phyloP scores from a whole-genome alignment of 768 basidiomycete species.

The Leccinum rimulosum region DNA sequence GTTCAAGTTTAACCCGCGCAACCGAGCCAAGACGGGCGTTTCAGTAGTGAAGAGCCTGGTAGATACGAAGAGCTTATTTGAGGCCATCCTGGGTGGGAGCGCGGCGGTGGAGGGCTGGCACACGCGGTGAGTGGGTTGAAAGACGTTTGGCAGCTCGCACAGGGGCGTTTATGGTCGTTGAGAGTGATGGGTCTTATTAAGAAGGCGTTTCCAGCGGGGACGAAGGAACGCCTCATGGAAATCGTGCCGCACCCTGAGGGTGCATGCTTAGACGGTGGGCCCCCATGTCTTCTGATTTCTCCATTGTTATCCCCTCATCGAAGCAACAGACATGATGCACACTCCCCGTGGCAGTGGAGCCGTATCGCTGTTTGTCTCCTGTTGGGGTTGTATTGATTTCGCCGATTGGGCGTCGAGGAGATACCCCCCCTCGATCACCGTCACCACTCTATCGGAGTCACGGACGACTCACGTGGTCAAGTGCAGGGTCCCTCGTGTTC shows the following conservation, averaged over 20 bases:
- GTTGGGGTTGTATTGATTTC: not conserved
- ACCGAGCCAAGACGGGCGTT: constrained; percentile 20
- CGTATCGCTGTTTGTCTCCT: constrained; percentile 7
- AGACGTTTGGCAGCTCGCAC: constrained; percentile 16
- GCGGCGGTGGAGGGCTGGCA: constrained; percentile 3
- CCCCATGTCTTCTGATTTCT: constrained; percentile 5
- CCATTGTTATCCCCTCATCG: constrained; percentile 18
- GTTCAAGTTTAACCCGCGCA: constrained; percentile 27
- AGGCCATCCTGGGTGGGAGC: constrained; percentile 18
- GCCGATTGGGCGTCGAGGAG: not conserved
- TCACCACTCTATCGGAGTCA: constrained; percentile 21
- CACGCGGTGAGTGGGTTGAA: constrained; percentile 17
- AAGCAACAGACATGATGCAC: constrained; percentile 1
- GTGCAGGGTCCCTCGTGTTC: constrained; percentile 28
- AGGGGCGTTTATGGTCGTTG: constrained; percentile 18
- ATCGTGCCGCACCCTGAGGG: constrained; percentile 25
- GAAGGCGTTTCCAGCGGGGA: constrained; percentile 16
- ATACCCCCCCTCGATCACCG: constrained; percentile 2
- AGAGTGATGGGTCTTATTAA: constrained; percentile 19
- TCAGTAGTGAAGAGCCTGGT: constrained; percentile 23
- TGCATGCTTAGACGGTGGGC: constrained; percentile 17
- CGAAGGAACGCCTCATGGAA: constrained; percentile 29
- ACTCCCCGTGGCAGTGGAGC: constrained; percentile 1
- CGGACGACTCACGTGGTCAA: constrained; percentile 22
- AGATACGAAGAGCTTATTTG: constrained; percentile 21